These are phyloP conservation scores for Rubus idaeus DNA, from an alignment of 306 rosid genomes.

Conservation along the genomic window DNA sequence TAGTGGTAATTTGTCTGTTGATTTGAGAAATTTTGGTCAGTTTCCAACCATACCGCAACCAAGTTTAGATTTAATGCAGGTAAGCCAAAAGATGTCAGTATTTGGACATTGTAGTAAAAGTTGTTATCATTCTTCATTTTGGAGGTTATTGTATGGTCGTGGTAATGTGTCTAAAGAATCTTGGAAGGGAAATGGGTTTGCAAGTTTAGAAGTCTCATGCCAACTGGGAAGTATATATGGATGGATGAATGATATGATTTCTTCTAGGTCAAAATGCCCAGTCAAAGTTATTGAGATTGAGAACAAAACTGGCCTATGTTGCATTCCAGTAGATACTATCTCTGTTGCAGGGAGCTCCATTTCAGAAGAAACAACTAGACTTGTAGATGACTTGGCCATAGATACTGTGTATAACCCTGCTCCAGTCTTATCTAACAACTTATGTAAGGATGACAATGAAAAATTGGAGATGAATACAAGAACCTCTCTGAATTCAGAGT, in stretches of 20 bases:
- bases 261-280: conserved; percentile 25
- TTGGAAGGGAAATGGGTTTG: conserved; percentile 39
- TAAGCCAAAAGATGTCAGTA: conserved; percentile 48
- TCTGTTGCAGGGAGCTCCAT: conserved; percentile 23
- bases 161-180: conserved; percentile 29
- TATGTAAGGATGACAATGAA: conserved; percentile 24
- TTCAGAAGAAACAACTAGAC: conserved; percentile 33
- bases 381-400: conserved; percentile 25
- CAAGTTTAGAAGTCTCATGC: conserved; percentile 40
- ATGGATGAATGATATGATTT: conserved; percentile 43
- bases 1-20: conserved; percentile 32
- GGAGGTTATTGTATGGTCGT: conserved; percentile 33
- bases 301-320: conserved; percentile 29
- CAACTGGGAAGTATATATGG: conserved; percentile 42
- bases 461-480: conserved; percentile 28
- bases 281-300: conserved; percentile 34
- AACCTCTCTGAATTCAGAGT: conserved; percentile 52
- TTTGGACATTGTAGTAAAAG: conserved; percentile 38
- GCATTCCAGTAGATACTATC: conserved; percentile 16
- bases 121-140: conserved; percentile 45
- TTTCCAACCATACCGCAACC: conserved; percentile 37
- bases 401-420: conserved; percentile 29
- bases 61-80: conserved; percentile 38
- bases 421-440: conserved; percentile 21
- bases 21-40: conserved; percentile 12